Evolutionary conservation across 495 filamentous ascomycete species (phyloP), one percentile per base, ranked within the genome.

Genomic region (Neurospora sp.): DNA sequence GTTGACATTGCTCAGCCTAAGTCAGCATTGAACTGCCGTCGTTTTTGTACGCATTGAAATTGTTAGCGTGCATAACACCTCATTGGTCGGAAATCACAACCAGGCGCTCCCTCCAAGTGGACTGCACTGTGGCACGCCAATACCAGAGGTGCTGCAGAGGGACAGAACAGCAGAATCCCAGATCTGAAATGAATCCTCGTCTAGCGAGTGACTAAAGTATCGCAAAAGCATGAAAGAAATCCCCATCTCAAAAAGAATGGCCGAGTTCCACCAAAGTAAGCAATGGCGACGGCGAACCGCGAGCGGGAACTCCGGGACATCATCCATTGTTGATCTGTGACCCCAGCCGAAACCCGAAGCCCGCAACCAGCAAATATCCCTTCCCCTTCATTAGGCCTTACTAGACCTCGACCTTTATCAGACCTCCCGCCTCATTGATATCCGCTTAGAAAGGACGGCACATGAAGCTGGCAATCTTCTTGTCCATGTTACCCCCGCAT

Each of bases 11-110:
- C 12, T 0, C 2, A 41, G 40, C 12, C 6, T 16, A 41, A 0
- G 1, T 5, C 12, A 16, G 40, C 40, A 6, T 16, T 16, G 0
- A 0, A 41, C 1, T 2, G 14, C 1, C 40, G 0, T 3, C 0
- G 1, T 16, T 16, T 2, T n/a, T n/a, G 42, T 44, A 44, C 0
- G 0, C 0, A 0, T 16, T 2, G 7, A n/a, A 44, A n/a, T 44
- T 44, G 41, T 44, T 44, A 44, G 41, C 0, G 0, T 0, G 7
- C 41, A 18, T 44, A 18, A 44, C 41, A 44, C 18, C 16, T 18
- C 41, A 44, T 44, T 44, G 16, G 41, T 44, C 41, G 6, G 6
- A 44, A 41, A 7, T 41, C 2, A 41, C 40, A 16, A 41, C 39
- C 12, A 41, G 4, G 39, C 41, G 41, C 16, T 44, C 6, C 16